Conservation (phyloP, 163 green algal genomes). For the Smithsoniella earleae region DNA sequence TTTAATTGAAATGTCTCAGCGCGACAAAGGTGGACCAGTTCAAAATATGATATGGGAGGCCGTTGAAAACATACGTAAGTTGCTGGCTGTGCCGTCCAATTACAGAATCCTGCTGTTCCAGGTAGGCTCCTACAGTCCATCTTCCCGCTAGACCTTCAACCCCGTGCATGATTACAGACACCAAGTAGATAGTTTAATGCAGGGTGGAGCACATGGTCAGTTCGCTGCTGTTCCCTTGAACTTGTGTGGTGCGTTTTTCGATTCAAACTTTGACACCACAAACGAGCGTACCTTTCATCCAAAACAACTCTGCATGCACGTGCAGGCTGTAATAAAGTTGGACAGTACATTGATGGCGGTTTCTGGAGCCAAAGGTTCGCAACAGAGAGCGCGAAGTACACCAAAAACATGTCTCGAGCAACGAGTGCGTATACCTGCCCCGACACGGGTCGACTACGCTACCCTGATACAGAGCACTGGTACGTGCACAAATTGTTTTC, state of each 20-base stretch:
- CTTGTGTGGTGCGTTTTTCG: slow-evolving; percentile 31
- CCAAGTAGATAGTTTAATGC: neutral
- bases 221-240: slow-evolving; percentile 38
- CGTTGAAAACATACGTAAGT: slow-evolving; percentile 31
- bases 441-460: neutral
- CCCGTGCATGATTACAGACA: neutral
- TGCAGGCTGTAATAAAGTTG: slow-evolving; percentile 32
- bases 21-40: slow-evolving; percentile 36
- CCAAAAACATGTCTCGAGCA: neutral
- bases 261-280: too few relatives aligned
- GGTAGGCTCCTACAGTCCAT: slow-evolving; percentile 21
- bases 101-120: slow-evolving; percentile 40
- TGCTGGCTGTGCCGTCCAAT: slow-evolving; percentile 37
- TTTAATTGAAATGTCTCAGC: slow-evolving; percentile 37
- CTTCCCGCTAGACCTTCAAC: neutral
- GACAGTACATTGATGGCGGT: slow-evolving; percentile 36
- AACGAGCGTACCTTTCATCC: too few relatives aligned
- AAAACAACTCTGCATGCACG: too few relatives aligned
- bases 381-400: slow-evolving; percentile 32
- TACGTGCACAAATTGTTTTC: too few relatives aligned
- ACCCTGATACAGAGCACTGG: slow-evolving; percentile 33
- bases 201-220: slow-evolving; percentile 36
- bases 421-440: neutral
- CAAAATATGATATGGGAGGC: slow-evolving; percentile 30
- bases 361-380: slow-evolving; percentile 34